These are phyloP conservation scores for Sclerotinia nivalis DNA, from an alignment of 2,329 filamentous ascomycete species.

Conservation along the genomic window DNA sequence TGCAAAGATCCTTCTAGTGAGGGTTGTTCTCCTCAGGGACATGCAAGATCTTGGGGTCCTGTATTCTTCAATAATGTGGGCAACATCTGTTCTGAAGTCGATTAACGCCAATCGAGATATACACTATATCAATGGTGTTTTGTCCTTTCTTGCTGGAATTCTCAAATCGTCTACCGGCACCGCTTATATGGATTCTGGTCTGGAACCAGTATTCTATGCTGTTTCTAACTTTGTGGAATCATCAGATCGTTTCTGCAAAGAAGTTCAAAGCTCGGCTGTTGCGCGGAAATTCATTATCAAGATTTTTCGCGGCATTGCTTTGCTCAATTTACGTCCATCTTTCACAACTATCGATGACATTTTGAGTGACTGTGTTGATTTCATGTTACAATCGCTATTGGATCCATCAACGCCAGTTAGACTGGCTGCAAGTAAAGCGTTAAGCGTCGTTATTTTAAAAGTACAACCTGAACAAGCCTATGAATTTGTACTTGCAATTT, in stretches of 20 bases:
- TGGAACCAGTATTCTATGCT: conserved; percentile 65
- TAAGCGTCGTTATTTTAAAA: conserved; percentile 82
- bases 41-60: conserved; percentile 80
- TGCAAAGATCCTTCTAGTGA: conserved; percentile 78
- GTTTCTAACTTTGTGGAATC: conserved; percentile 60
- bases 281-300: conserved; percentile 84
- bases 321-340: conserved; percentile 51
- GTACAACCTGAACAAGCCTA: conserved; percentile 77
- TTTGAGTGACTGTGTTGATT: conserved; percentile 79
- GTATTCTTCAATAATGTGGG: conserved; percentile 68
- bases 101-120: conserved; percentile 51
- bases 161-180: conserved; percentile 69
- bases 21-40: conserved; percentile 79
- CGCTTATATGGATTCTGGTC: conserved; percentile 68
- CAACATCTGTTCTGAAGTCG: conserved; percentile 60
- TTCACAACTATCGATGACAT: conserved; percentile 46
- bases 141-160: conserved; percentile 78
- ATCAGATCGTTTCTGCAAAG: conserved; percentile 50
- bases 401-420: conserved; percentile 92
- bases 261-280: conserved; percentile 70
- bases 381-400: conserved; percentile 73
- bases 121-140: conserved; percentile 75
- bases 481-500: conserved; percentile 83
- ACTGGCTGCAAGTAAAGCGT: conserved; percentile 86
- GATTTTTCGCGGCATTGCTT: conserved; percentile 72